These are phyloP conservation scores for Pneumocystis murina DNA, from an alignment of 1,139 yeast genomes.

Conservation along the genomic window DNA sequence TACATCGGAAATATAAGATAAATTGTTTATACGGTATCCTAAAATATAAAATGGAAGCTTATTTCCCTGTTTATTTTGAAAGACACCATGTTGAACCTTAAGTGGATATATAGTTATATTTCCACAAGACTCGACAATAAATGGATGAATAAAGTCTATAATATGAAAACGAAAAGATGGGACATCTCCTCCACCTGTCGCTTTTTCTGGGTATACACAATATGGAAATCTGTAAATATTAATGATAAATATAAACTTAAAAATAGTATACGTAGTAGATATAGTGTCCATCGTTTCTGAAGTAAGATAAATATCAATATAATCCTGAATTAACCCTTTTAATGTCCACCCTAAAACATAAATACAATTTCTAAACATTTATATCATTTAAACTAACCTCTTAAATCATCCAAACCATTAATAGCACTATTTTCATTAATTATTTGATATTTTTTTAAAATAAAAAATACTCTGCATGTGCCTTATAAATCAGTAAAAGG, in stretches of 20 bases:
- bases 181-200: slow-evolving; percentile 14
- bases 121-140: slow-evolving; percentile 7
- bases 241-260: not conserved
- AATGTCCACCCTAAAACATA: slow-evolving; percentile 9
- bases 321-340: slow-evolving; percentile 7
- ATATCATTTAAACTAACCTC: slow-evolving; percentile 1
- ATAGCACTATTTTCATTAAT: slow-evolving; percentile 5
- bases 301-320: slow-evolving; percentile 8
- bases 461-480: not conserved
- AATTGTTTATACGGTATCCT: slow-evolving; percentile 11
- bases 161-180: slow-evolving; percentile 12
- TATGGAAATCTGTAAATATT: slow-evolving; percentile 6
- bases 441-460: not conserved
- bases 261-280: not conserved
- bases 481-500: not conserved
- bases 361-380: too few relatives aligned
- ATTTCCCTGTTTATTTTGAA: slow-evolving; percentile 4
- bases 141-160: slow-evolving; percentile 7
- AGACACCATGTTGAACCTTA: slow-evolving; percentile 12
- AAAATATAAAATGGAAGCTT: slow-evolving; percentile 9
- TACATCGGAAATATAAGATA: slow-evolving; percentile 12
- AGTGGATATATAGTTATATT: slow-evolving; percentile 8
- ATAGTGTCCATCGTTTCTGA: slow-evolving; percentile 7
- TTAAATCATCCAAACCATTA: slow-evolving; percentile 11
- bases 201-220: slow-evolving; percentile 8